A percentile compares a stretch with the other conserved stretches of the same genome.
phyloP scores from a whole-genome alignment of 495 filamentous ascomycete genomes.

The Opeltia flavorubescens region DNA sequence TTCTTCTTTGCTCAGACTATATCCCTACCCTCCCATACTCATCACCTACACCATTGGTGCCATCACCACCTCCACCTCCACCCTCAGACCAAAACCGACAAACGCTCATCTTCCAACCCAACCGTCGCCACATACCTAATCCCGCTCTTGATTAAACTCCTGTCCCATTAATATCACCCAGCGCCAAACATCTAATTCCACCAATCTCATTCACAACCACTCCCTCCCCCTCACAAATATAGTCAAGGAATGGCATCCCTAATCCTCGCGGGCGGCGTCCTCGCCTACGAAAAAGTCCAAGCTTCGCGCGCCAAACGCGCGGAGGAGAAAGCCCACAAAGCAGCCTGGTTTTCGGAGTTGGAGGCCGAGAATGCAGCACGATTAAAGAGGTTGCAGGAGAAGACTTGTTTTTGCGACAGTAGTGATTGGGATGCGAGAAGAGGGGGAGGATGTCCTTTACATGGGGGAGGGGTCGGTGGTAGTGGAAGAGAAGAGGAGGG shows the following conservation, averaged over 20 bases:
- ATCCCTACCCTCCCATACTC: too few species aligned
- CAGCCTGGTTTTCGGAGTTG: constrained; percentile 7
- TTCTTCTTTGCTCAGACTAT: too few species aligned
- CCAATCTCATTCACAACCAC: too few species aligned
- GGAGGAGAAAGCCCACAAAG: background rate
- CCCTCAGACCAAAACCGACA: too few species aligned
- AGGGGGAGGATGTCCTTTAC: constrained; percentile 4
- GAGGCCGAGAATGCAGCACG: constrained; percentile 11
- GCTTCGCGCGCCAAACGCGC: background rate
- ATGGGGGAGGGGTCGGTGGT: background rate
- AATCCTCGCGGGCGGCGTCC: constrained; percentile 8
- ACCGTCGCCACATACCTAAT: too few species aligned
- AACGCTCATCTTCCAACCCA: too few species aligned
- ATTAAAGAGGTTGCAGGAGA: constrained; percentile 2
- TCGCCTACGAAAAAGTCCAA: constrained; percentile 10
- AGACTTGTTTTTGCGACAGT: constrained; percentile 9
- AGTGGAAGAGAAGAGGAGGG: background rate
- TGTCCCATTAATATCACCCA: too few species aligned
- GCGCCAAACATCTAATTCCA: too few species aligned
- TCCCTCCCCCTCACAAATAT: background rate
- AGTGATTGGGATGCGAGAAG: constrained; percentile 14
- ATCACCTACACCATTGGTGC: too few species aligned
- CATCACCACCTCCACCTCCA: too few species aligned
- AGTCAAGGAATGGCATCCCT: constrained; percentile 10
- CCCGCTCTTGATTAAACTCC: too few species aligned